Conservation (phyloP, 2,329 filamentous ascomycete species). For the Scedosporium dehoogii region DNA sequence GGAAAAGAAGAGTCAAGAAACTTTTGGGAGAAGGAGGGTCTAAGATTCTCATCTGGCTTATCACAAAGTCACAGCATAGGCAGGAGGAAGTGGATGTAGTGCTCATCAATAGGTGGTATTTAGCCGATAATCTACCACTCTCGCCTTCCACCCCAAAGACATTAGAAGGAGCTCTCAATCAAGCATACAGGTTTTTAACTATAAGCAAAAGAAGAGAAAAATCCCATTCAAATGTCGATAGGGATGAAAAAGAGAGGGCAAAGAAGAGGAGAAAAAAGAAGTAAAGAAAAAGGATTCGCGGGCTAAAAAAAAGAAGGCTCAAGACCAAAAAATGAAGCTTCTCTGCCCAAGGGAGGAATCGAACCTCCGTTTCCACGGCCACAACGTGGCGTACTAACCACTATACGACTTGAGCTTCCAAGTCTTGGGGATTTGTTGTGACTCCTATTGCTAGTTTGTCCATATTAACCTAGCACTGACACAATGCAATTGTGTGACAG, state of each 20-base stretch:
- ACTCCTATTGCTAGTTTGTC: background rate
- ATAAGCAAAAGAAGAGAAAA: no score
- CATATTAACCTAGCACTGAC: background rate
- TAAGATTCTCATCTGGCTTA: background rate
- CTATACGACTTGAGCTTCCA: conserved; percentile 8
- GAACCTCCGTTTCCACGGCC: conserved; percentile 7
- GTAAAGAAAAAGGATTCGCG: no score
- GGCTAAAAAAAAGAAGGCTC: background rate
- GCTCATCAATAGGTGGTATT: background rate
- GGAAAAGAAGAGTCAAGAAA: background rate
- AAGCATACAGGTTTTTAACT: no score
- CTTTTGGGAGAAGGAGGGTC: background rate
- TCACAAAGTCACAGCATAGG: background rate
- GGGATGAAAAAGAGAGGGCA: background rate
- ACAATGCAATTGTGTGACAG: no score
- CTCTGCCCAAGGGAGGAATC: conserved; percentile 7
- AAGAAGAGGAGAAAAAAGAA: background rate
- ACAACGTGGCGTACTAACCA: conserved; percentile 7
- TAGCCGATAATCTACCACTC: background rate
- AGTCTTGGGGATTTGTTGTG: background rate
- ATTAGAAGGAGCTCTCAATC: no score
- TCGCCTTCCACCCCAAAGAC: background rate
- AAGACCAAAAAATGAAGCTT: background rate
- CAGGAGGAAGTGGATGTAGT: background rate
- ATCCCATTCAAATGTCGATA: background rate